phyloP scores from a whole-genome alignment of 768 basidiomycete species.

The Macrolepiota albuminosa region DNA sequence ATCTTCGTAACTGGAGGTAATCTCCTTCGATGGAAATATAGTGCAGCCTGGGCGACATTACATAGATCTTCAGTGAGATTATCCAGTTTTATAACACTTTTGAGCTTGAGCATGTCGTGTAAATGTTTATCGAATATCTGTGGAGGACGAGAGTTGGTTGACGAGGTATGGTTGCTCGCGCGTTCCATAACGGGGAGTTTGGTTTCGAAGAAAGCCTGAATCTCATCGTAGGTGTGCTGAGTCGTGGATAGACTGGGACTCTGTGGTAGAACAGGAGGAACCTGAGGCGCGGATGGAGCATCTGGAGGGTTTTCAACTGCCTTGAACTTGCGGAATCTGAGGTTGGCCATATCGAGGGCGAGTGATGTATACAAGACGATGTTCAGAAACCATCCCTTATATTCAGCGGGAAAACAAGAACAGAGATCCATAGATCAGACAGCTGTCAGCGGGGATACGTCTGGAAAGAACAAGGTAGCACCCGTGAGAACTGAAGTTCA shows the following conservation, averaged over 20 bases:
- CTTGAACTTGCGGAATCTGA: background rate
- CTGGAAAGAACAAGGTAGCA: too few species aligned
- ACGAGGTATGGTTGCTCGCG: background rate
- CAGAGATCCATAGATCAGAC: too few species aligned
- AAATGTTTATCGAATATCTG: conserved; percentile 6
- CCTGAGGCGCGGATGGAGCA: background rate
- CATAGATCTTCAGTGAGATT: background rate
- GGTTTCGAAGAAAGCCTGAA: background rate
- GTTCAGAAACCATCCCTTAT: background rate
- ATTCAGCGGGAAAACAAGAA: too few species aligned
- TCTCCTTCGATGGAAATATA: background rate
- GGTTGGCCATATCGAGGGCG: background rate
- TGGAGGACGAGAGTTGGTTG: conserved; percentile 1
- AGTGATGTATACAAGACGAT: background rate
- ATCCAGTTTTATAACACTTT: background rate
- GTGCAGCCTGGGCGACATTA: background rate
- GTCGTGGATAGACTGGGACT: background rate
- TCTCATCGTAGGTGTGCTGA: background rate
- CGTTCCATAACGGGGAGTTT: background rate
- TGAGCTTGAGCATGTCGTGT: background rate
- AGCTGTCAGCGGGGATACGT: too few species aligned
- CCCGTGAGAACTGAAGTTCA: too few species aligned
- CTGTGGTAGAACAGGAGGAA: background rate
- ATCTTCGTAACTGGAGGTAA: background rate
- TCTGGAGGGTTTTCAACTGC: background rate